Evolutionary conservation across 331 rosid species (phyloP), one percentile per base, ranked within the genome.

Genomic region (Pyrus hybrid): DNA sequence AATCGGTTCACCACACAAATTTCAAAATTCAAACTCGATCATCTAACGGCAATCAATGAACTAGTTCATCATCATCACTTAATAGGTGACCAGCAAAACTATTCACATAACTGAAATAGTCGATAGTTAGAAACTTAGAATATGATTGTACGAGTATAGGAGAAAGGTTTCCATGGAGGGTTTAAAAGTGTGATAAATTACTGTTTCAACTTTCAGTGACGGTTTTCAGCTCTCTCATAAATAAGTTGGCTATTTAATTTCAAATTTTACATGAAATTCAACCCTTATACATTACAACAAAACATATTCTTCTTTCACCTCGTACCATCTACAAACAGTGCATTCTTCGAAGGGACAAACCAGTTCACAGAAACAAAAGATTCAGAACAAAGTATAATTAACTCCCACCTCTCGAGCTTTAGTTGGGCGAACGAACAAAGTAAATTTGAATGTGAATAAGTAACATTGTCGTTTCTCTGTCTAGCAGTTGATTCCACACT

Each of bases 401-500:
- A 63, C 76, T 5, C 77, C 45, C 71, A 35, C 53, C 61, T 25
- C 77, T 63, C n/a, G 30, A 74, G 33, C 75, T 32, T 65, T 62
- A 62, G 58, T 28, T 43, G 56, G 83, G 67, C 71, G 10, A 66
- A 77, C 67, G 62, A 72, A 79, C 79, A 70, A 72, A 68, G 54
- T 49, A 72, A 68, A 63, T 68, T 53, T 45, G 63, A 7, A 74
- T 43, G 28, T 75, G 64, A 76, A 63, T 3, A 11, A n/a, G 25
- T 57, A 43, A 25, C 47, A n/a, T 14, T 8, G 2, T 61, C 2
- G 2, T 57, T 54, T 53, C 25, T 76, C 56, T 62, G 70, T 80
- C 88, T 88, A 94, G 88, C 99, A 94, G 91, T 94, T 94, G 85
- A 94, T 94, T 83, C 99, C 99, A 89, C 99, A 94, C 77, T 37